phyloP scores from a whole-genome alignment of 257 asterid genomes.

The Apocynum venetum region DNA sequence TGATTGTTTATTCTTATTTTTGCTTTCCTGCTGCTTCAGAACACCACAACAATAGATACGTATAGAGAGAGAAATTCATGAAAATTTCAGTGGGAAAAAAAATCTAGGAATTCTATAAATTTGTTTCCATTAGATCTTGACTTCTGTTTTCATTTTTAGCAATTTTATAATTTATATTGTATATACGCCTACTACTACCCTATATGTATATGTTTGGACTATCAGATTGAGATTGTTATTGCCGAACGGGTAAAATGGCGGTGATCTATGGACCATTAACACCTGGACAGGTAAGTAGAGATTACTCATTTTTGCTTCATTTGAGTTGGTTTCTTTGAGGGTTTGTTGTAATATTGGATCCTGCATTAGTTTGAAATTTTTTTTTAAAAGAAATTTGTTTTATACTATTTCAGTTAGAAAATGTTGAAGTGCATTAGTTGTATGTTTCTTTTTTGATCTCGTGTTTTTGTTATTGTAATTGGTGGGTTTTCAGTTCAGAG shows the following conservation, averaged over 20 bases:
- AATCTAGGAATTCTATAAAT: background rate
- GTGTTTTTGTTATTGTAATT: background rate
- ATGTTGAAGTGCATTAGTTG: background rate
- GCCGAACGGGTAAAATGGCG: slow-evolving; percentile 36
- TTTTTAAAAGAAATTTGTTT: too few species aligned
- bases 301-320: background rate
- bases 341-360: background rate
- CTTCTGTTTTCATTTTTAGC: background rate
- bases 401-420: background rate
- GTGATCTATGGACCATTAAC: slow-evolving; percentile 78
- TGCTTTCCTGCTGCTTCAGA: too few species aligned
- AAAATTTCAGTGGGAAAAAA: background rate
- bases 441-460: background rate
- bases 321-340: background rate
- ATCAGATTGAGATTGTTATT: background rate
- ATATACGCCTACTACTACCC: too few species aligned
- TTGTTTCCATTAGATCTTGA: slow-evolving; percentile 3
- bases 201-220: background rate
- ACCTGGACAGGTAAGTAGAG: slow-evolving; percentile 68
- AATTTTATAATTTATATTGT: background rate
- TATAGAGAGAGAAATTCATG: background rate
- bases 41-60: too few species aligned
- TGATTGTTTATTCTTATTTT: too few species aligned
- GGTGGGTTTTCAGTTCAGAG: background rate
- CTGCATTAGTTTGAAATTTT: background rate